These are phyloP conservation scores for Citrullus colocynthis DNA, from an alignment of 306 rosid genomes.

Conservation along the genomic window DNA sequence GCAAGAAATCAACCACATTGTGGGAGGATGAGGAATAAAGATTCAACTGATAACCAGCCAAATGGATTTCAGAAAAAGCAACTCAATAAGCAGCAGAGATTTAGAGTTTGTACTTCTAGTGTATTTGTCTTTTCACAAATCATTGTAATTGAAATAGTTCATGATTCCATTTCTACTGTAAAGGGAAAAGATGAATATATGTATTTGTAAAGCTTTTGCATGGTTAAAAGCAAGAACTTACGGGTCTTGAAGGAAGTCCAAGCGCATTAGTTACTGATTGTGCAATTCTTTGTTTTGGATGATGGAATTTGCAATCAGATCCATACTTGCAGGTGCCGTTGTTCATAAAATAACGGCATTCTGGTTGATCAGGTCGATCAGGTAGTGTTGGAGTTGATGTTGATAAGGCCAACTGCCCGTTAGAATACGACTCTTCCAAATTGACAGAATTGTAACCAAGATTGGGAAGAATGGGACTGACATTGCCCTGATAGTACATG, in stretches of 20 bases:
- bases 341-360: conserved; percentile 71
- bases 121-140: not conserved
- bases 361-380: conserved; percentile 80
- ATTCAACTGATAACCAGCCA: not conserved
- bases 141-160: not conserved
- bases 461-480: conserved; percentile 41
- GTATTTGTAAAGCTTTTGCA: not conserved
- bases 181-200: not conserved
- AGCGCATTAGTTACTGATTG: conserved; percentile 40
- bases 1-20: not conserved
- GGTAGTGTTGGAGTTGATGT: conserved; percentile 40
- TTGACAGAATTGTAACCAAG: conserved; percentile 34
- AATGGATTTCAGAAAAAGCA: not conserved
- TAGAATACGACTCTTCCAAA: conserved; percentile 38
- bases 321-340: conserved; percentile 90
- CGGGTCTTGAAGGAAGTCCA: conserved; percentile 85
- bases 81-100: conserved; percentile 3
- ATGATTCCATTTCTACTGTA: not conserved
- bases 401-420: conserved; percentile 33
- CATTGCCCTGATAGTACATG: conserved; percentile 40
- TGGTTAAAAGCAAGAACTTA: conserved; percentile 28
- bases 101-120: not conserved
- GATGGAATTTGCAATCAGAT: conserved; percentile 76
- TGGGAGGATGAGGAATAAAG: not conserved
- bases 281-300: conserved; percentile 63